Conservation (phyloP, 306 rosid species). For the Vigna mungo region DNA sequence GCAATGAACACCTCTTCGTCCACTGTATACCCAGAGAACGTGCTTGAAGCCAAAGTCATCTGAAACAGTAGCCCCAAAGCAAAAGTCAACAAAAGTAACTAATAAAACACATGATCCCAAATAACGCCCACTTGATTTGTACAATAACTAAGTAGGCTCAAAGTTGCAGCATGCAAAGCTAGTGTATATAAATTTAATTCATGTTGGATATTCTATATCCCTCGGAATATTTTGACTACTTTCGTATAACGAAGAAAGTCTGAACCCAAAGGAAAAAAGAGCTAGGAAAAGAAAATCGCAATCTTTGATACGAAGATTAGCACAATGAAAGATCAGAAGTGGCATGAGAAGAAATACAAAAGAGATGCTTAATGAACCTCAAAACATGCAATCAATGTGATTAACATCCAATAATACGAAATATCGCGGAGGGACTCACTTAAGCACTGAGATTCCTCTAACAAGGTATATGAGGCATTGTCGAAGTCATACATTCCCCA, state of each 20-base stretch:
- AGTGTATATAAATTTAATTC: background rate
- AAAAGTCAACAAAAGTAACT: slow-evolving; percentile 32
- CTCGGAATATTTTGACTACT: background rate
- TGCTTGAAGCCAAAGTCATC: slow-evolving; percentile 92
- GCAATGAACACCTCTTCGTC: slow-evolving; percentile 93
- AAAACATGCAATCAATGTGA: background rate
- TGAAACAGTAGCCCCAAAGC: slow-evolving; percentile 45
- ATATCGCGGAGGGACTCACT: slow-evolving; percentile 3
- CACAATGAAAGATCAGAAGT: background rate
- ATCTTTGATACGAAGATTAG: background rate
- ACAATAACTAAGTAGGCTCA: background rate
- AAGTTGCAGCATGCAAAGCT: background rate
- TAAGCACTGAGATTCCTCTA: background rate
- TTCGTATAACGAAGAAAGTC: background rate
- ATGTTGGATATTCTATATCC: background rate
- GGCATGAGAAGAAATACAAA: background rate
- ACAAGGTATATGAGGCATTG: slow-evolving; percentile 7
- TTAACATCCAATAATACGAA: background rate
- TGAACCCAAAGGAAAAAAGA: background rate
- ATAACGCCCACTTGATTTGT: background rate
- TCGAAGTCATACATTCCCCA: slow-evolving; percentile 18
- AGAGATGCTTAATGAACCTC: background rate
- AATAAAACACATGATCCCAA: background rate
- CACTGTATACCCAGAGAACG: slow-evolving; percentile 94
- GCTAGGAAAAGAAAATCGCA: background rate